Base-by-base conservation (phyloP, 2,329 filamentous ascomycete genomes). In the Phaeosphaeria sp. region DNA sequence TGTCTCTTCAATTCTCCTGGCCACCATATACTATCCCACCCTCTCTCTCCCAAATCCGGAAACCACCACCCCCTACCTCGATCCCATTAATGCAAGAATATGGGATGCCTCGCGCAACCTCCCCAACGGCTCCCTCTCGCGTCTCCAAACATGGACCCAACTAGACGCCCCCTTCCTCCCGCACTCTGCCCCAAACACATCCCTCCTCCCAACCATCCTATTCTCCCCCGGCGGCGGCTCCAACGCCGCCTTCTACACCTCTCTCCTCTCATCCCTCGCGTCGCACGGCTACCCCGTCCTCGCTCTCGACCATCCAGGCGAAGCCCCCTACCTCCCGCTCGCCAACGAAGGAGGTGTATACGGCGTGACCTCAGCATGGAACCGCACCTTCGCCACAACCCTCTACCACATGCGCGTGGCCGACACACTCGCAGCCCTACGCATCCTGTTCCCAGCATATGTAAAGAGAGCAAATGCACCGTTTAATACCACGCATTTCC, bases 1-100 rank as follows among this genome's bases (percentile, higher is more conserved):
- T 22, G 49, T 57, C 11, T 60, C 56, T 2, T 56, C 47, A 4
- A 33, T 55, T 1, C 47, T 71, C 17, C 56, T 72, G 5, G 63
- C 61, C 13, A 65, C 65, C 15, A 65, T 70, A 15, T 68, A 67
- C 59, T 67, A 67, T 43, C 67, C 68, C 1, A 71, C 69, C 2
- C 51, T 55, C 15, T 50, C 64, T 1, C 46, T 52, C 1, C 65
- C 64, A 0, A 42, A 50, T 7, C 59, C 59, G 11, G 48, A 52
- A 50, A 61, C 59, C 18, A 62, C 61, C n/a, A 59, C 57, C 13
- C 55, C 61, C 3, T 69, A 71, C 52, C 55, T 69, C 27, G 65
- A 69, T 48, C 52, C 61, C 41, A 69, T 55, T 3, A 68, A 54
- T 1, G 64, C 67, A 2, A 27, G 30, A 15, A 54, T 71, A 39